A percentile compares a stretch with the other conserved stretches of the same genome.
Conservation (phyloP, 495 filamentous ascomycete genomes). For the Talaromyces adpressus region DNA sequence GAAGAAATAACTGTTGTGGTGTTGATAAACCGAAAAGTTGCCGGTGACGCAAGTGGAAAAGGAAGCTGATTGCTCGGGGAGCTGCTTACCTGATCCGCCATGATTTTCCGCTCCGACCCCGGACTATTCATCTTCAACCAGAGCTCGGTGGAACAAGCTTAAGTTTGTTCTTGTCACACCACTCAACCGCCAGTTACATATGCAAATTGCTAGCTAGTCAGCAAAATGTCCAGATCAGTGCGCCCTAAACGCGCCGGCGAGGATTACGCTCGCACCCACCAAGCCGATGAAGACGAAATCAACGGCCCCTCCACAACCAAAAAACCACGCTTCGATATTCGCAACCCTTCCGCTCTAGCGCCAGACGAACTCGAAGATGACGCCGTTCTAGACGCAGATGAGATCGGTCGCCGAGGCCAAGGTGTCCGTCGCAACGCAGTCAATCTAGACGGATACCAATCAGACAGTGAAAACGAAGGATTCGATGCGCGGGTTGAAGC, state of each 20-base stretch:
- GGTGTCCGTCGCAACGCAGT: constrained; percentile 84
- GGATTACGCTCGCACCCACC: constrained; percentile 66
- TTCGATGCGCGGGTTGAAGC: constrained; percentile 65
- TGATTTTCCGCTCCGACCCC: constrained; percentile 44
- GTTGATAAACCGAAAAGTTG: neutral
- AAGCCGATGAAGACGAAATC: constrained; percentile 46
- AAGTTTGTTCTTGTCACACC: constrained; percentile 14
- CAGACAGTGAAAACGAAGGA: constrained; percentile 87
- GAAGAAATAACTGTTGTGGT: neutral
- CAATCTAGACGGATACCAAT: constrained; percentile 94
- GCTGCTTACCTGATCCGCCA: constrained; percentile 18
- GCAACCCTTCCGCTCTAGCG: constrained; percentile 86
- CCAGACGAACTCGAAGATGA: constrained; percentile 73
- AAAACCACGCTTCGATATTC: constrained; percentile 88
- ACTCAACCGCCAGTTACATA: neutral
- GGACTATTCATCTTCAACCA: constrained; percentile 10
- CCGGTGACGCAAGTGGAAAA: constrained; percentile 33
- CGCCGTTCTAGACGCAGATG: constrained; percentile 78
- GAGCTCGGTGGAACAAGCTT: constrained; percentile 11
- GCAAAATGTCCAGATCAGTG: constrained; percentile 20
- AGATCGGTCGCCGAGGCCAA: constrained; percentile 74
- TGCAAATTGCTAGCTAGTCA: neutral
- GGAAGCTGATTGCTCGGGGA: neutral
- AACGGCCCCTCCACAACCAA: constrained; percentile 50
- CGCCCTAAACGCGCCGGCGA: constrained; percentile 81